Percentiles rank a stretch among this genome's conserved stretches.
Evolutionary conservation across 2,329 filamentous ascomycete genomes (phyloP).

Genomic region (Colletotrichum coccodes): DNA sequence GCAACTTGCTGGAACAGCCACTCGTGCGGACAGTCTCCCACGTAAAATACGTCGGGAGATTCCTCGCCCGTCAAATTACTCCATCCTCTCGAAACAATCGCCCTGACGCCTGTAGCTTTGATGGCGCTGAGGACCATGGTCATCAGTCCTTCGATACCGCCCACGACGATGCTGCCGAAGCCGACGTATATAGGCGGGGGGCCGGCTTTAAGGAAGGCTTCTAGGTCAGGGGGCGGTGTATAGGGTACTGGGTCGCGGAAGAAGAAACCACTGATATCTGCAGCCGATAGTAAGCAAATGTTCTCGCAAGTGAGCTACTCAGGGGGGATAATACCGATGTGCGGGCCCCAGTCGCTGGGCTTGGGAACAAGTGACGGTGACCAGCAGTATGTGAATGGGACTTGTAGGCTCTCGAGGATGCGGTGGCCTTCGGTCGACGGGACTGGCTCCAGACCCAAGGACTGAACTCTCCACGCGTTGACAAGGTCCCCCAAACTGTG

Average conservation of each 20-base stretch:
- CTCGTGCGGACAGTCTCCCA: slow-evolving; percentile 31
- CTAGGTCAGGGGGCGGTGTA: slow-evolving; percentile 62
- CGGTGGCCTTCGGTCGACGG: slow-evolving; percentile 77
- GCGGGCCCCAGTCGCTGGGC: slow-evolving; percentile 70
- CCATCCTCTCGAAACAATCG: slow-evolving; percentile 30
- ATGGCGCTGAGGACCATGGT: slow-evolving; percentile 28
- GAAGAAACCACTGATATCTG: slow-evolving; percentile 70
- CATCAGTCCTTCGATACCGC: slow-evolving; percentile 12
- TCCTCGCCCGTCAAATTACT: slow-evolving; percentile 20
- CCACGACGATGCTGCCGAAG: slow-evolving; percentile 25
- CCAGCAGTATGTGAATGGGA: slow-evolving; percentile 85
- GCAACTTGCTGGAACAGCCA: slow-evolving; percentile 32
- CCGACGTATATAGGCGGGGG: slow-evolving; percentile 50
- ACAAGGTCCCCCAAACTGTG: slow-evolving; percentile 76
- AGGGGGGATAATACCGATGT: slow-evolving; percentile 62
- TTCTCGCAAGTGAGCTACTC: too few species aligned
- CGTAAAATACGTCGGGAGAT: slow-evolving; percentile 20
- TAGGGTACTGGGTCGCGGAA: slow-evolving; percentile 68
- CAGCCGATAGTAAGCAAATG: background rate
- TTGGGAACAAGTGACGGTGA: slow-evolving; percentile 74
- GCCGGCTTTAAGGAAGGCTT: slow-evolving; percentile 64
- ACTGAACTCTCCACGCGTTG: slow-evolving; percentile 81
- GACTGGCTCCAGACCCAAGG: slow-evolving; percentile 72
- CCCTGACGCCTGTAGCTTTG: slow-evolving; percentile 16
- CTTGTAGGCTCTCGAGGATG: slow-evolving; percentile 72